Conservation (phyloP, 225 moss, liverwort and hornwort genomes). For the Physcomitrium patens region DNA sequence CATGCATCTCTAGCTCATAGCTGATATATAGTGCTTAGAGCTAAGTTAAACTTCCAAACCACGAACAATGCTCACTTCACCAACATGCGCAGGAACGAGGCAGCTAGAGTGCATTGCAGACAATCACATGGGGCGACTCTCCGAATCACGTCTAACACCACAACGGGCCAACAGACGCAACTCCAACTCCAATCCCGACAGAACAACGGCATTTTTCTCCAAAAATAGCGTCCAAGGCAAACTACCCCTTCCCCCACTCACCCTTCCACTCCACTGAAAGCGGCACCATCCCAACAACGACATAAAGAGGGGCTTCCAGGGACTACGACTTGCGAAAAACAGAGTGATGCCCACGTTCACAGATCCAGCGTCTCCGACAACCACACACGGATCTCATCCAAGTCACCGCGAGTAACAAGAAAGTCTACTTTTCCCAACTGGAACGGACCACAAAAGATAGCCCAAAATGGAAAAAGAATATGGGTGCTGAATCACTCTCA, state of each 20-base stretch:
- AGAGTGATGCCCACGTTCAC: neutral
- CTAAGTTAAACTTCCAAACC: neutral
- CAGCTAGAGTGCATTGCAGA: constrained; percentile 21
- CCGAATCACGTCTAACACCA: constrained; percentile 13
- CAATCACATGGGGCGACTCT: constrained; percentile 16
- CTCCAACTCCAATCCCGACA: constrained; percentile 27
- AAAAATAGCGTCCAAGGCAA: constrained; percentile 8
- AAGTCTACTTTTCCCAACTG: neutral
- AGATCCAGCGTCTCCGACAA: constrained; percentile 4
- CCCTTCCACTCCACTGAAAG: neutral
- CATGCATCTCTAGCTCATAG: neutral
- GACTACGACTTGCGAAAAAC: neutral
- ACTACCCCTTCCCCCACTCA: neutral
- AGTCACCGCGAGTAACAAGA: neutral
- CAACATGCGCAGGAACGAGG: neutral
- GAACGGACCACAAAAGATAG: constrained; percentile 25
- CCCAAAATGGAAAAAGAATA: neutral
- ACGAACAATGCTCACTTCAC: neutral
- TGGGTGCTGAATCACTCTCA: constrained; percentile 21
- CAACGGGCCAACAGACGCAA: neutral
- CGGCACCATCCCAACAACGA: neutral
- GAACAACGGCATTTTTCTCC: constrained; percentile 27
- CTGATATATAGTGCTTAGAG: constrained; percentile 15
- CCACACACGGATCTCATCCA: constrained; percentile 12
- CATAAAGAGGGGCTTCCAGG: neutral